phyloP scores from a whole-genome alignment of 2,329 filamentous ascomycete species.

The Sclerotinia spermophila region DNA sequence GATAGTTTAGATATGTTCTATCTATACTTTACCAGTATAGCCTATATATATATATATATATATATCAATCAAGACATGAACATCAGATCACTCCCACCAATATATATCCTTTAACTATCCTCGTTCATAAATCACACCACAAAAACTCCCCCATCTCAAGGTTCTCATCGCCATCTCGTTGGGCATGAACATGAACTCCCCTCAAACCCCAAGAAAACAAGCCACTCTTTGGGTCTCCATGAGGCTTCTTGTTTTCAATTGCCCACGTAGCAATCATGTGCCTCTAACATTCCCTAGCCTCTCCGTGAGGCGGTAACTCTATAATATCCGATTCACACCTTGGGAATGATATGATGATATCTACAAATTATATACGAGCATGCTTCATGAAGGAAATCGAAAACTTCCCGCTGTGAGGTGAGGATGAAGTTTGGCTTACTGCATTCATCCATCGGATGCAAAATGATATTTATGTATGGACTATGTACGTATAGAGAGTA shows the following conservation, averaged over 20 bases:
- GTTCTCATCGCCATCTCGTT: not conserved
- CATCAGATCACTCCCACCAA: not conserved
- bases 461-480: not conserved
- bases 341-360: not conserved
- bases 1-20: too few relatives aligned
- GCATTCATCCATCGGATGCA: not conserved
- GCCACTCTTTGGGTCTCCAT: conserved; percentile 6
- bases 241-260: conserved; percentile 9
- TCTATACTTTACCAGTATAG: too few relatives aligned
- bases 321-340: not conserved
- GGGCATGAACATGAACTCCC: too few relatives aligned
- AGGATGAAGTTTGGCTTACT: not conserved
- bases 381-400: not conserved
- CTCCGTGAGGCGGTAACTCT: not conserved
- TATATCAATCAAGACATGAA: not conserved
- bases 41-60: not conserved
- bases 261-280: conserved; percentile 16
- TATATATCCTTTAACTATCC: not conserved
- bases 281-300: not conserved
- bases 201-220: not conserved
- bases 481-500: not conserved
- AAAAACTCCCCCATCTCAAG: not conserved
- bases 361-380: not conserved
- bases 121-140: not conserved
- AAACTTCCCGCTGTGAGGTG: not conserved